phyloP scores from a whole-genome alignment of 306 rosid species.

The Boehmeria nivea region DNA sequence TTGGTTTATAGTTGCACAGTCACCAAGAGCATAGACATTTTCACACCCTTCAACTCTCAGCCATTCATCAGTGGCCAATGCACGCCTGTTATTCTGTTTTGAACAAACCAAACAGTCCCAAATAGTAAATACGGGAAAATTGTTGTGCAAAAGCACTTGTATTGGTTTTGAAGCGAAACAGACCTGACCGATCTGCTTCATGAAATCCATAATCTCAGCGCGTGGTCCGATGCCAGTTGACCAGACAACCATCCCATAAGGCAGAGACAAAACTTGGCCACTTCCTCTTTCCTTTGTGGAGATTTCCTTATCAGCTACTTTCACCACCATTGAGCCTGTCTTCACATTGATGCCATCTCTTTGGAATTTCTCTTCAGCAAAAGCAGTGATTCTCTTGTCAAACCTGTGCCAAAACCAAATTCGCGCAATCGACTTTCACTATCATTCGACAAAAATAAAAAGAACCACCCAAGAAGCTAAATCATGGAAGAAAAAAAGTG shows the following conservation, averaged over 20 bases:
- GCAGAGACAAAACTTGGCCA: constrained; percentile 55
- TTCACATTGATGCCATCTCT: constrained; percentile 79
- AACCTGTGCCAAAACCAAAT: constrained; percentile 54
- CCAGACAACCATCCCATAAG: constrained; percentile 98
- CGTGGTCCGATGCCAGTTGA: constrained; percentile 95
- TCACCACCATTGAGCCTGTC: constrained; percentile 93
- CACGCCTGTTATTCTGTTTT: constrained; percentile 82
- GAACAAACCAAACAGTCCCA: too few relatives aligned
- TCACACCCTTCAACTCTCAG: constrained; percentile 86
- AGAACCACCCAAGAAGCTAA: too few relatives aligned
- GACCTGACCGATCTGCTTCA: constrained; percentile 91
- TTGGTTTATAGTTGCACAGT: constrained; percentile 93
- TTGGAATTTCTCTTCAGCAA: constrained; percentile 77
- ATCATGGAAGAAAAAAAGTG: neutral
- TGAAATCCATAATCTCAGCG: constrained; percentile 68
- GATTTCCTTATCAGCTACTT: constrained; percentile 76
- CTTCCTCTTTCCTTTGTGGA: constrained; percentile 66
- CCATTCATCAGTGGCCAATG: constrained; percentile 96
- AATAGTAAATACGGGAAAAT: too few relatives aligned
- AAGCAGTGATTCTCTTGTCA: constrained; percentile 89
- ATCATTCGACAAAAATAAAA: neutral
- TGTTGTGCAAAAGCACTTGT: too few relatives aligned
- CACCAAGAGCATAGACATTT: constrained; percentile 83
- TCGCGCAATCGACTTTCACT: too few relatives aligned
- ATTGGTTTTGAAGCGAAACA: constrained; percentile 20